Evolutionary conservation across 768 basidiomycete species (phyloP).

Genomic region (Pleurotus djamor): DNA sequence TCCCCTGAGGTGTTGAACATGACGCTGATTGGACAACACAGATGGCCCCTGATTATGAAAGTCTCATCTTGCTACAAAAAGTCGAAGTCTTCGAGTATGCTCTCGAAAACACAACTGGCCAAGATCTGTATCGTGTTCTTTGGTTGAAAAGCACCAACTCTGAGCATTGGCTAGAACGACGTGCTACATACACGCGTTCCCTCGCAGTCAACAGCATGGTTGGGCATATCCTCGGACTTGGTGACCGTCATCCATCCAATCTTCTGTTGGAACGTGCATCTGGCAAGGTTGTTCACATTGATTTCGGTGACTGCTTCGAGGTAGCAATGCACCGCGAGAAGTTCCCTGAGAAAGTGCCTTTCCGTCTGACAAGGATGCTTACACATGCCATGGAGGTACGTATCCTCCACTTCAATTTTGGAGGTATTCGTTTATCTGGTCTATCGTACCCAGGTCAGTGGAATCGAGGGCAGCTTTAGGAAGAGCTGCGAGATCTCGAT

Average conservation of each 20-base stretch:
- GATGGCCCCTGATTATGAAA: constrained; percentile 99
- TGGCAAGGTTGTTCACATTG: constrained; percentile 95
- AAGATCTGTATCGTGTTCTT: constrained; percentile 93
- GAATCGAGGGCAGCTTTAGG: constrained; percentile 96
- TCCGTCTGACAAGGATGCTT: constrained; percentile 97
- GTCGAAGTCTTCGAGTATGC: constrained; percentile 99
- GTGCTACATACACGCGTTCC: constrained; percentile 94
- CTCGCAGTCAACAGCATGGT: constrained; percentile 98
- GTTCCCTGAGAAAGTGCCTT: constrained; percentile 98
- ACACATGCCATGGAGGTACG: constrained; percentile 98
- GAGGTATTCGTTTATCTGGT: no score
- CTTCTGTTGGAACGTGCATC: constrained; percentile 87
- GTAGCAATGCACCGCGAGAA: constrained; percentile 98
- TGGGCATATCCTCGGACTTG: constrained; percentile 94
- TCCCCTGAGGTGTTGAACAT: not conserved
- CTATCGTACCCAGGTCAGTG: constrained; percentile 68
- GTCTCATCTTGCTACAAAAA: constrained; percentile 90
- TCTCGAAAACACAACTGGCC: constrained; percentile 96
- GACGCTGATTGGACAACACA: constrained; percentile 24
- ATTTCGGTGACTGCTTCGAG: constrained; percentile 98
- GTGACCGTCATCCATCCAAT: constrained; percentile 98
- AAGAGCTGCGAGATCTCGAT: constrained; percentile 98
- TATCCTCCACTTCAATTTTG: not conserved
- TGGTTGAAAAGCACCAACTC: constrained; percentile 97
- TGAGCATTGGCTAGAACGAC: constrained; percentile 96